phyloP scores from a whole-genome alignment of 345 rosid species.

The Eucalyptus guilfoylei region DNA sequence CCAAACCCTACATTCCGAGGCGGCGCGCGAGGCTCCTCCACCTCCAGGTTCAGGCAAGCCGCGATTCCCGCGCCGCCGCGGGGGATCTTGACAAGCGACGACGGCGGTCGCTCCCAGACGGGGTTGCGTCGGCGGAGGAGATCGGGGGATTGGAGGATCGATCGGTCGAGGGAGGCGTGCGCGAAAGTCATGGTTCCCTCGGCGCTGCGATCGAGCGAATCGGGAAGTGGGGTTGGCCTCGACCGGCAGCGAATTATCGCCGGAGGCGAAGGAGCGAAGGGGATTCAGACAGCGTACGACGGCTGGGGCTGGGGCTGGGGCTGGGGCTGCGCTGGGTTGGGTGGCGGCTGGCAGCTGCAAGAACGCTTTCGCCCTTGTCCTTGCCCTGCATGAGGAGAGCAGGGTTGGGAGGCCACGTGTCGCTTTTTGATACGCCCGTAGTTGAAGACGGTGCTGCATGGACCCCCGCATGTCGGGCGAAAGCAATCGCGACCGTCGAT shows the following conservation, averaged over 20 bases:
- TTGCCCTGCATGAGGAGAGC: not conserved
- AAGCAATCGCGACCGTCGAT: not conserved
- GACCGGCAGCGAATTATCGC: not conserved
- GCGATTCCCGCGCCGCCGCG: not conserved
- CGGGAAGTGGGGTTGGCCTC: not conserved
- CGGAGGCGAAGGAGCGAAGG: not conserved
- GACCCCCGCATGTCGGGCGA: not conserved
- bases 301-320: too few species aligned
- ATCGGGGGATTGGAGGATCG: not conserved
- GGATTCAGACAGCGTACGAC: not conserved
- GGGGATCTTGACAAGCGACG: not conserved
- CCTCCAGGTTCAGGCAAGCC: slow-evolving; percentile 17
- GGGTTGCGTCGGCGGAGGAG: not conserved
- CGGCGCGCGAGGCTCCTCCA: not conserved
- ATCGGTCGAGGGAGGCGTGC: not conserved
- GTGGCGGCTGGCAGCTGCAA: not conserved
- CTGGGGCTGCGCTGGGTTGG: not conserved
- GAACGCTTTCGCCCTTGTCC: not conserved
- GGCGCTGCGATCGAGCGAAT: not conserved
- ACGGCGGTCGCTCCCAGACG: not conserved
- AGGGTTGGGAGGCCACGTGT: not conserved
- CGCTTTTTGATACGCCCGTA: not conserved
- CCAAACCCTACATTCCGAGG: not conserved
- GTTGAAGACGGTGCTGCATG: not conserved
- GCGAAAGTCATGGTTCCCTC: not conserved